phyloP scores from a whole-genome alignment of 805 yeast species.

The Kodamaea nitidulidarum region DNA sequence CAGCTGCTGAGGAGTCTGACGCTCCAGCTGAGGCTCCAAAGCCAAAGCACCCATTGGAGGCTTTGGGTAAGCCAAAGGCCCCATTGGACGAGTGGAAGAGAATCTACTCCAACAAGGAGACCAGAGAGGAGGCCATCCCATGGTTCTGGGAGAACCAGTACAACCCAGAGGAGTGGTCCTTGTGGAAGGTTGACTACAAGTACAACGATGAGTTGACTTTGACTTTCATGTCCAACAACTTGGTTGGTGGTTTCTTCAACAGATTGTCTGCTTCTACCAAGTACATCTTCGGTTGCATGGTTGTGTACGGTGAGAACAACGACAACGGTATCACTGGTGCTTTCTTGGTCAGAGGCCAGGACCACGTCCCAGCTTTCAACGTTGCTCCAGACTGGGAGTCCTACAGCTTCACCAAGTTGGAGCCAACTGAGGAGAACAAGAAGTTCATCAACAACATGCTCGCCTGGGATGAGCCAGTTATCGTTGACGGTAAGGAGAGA shows the following conservation, averaged over 20 bases:
- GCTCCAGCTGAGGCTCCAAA: conserved; percentile 56
- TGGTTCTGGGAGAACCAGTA: conserved; percentile 94
- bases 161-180: conserved; percentile 89
- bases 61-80: conserved; percentile 67
- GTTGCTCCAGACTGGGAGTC: conserved; percentile 99
- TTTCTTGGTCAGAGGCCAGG: conserved; percentile 94
- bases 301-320: conserved; percentile 98
- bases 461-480: conserved; percentile 97
- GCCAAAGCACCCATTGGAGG: conserved; percentile 88
- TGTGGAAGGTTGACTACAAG: conserved; percentile 94
- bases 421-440: conserved; percentile 72
- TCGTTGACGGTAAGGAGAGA: conserved; percentile 69
- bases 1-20: conserved; percentile 30
- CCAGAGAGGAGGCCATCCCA: conserved; percentile 90
- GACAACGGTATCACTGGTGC: conserved; percentile 96
- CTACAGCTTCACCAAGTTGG: conserved; percentile 77
- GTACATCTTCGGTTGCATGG: conserved; percentile 88
- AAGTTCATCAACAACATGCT: conserved; percentile 84
- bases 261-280: conserved; percentile 89
- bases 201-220: conserved; percentile 96
- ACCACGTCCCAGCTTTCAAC: conserved; percentile 82
- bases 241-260: conserved; percentile 96
- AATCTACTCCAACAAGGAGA: conserved; percentile 93
- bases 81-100: conserved; percentile 94
- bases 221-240: conserved; percentile 97